Percentiles rank a stretch among this genome's conserved stretches.
phyloP scores from a whole-genome alignment of 306 rosid species.

The Prinsepia uniflora region DNA sequence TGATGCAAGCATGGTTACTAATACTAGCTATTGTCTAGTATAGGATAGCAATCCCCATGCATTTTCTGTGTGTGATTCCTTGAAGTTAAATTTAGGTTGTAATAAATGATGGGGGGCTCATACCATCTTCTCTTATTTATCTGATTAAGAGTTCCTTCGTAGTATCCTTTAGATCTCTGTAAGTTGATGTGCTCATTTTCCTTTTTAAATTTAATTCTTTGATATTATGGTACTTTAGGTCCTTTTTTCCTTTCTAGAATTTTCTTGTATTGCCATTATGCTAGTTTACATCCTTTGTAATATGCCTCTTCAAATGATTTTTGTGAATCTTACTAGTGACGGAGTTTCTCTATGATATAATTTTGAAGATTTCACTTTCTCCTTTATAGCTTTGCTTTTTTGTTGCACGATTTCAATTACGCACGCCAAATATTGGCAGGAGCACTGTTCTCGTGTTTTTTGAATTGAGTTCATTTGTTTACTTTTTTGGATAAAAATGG shows the following conservation, averaged over 20 bases:
- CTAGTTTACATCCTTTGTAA: background rate
- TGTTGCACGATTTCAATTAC: background rate
- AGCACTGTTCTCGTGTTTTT: background rate
- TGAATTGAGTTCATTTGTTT: background rate
- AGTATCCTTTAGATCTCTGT: too few relatives aligned
- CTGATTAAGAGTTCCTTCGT: too few relatives aligned
- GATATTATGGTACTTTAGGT: background rate
- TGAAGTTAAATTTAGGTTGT: background rate
- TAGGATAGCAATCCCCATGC: background rate
- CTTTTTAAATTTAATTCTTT: background rate
- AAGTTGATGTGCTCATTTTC: too few relatives aligned
- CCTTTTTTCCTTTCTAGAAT: background rate
- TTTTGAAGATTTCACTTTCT: too few relatives aligned
- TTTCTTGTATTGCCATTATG: background rate
- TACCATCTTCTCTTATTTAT: too few relatives aligned
- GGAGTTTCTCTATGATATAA: too few relatives aligned
- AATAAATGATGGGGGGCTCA: background rate
- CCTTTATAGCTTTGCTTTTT: background rate
- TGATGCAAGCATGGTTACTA: background rate
- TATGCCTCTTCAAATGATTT: background rate
- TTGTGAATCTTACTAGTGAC: too few relatives aligned
- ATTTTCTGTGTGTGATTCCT: background rate
- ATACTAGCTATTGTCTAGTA: background rate
- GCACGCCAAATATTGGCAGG: background rate
- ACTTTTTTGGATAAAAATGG: background rate